Base-by-base conservation (phyloP, 805 yeast genomes). In the Millerozyma miso region DNA sequence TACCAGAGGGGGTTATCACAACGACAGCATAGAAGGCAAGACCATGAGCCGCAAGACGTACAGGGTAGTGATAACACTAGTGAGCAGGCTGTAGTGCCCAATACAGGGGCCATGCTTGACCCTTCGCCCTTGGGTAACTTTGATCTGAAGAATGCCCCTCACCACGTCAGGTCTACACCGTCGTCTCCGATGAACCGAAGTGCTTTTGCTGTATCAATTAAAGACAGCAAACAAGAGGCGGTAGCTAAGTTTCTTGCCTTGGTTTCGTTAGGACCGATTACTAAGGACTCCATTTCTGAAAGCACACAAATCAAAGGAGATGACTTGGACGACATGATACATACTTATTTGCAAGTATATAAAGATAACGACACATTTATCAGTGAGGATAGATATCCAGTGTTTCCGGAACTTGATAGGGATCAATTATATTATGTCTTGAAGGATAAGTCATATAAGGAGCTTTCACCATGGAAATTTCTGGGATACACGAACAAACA, bases 211-310 rank as follows among this genome's bases (percentile, higher is more conserved):
- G 45, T 47, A 14, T 33, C 41, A 3, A 17, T 38, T 14, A 23
- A 34, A 10, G 52, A 50, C 20, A 18, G 48, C 18, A 32, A 37
- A 13, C 14, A 39, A 1, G 47, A 42, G 10, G 29, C 33, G 4
- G 23, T 46, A 4, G 33, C 41, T 14, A 68, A 73, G 40, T 60
- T 77, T 32, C 51, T 75, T 17, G 74, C 73, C 47, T 55, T 71
- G 19, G 51, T 77, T 31, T 77, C 82, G 1, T 54, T 77, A 34
- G 81, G 79, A 1, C 80, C 81, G 2, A 55, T 60, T 14, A 53
- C 75, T 1, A 47, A 56, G 1, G 49, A 53, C 2, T 59, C 58
- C 1, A 49, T 77, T 10, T 45, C 59, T 6, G 47, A 49, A 26
- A 53, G 59, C 16, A 34, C 43, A 5, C 33, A 33, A 33, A 42